Conservation (phyloP, 2,329 filamentous ascomycete genomes). For the Pseudogymnoascus sp. region DNA sequence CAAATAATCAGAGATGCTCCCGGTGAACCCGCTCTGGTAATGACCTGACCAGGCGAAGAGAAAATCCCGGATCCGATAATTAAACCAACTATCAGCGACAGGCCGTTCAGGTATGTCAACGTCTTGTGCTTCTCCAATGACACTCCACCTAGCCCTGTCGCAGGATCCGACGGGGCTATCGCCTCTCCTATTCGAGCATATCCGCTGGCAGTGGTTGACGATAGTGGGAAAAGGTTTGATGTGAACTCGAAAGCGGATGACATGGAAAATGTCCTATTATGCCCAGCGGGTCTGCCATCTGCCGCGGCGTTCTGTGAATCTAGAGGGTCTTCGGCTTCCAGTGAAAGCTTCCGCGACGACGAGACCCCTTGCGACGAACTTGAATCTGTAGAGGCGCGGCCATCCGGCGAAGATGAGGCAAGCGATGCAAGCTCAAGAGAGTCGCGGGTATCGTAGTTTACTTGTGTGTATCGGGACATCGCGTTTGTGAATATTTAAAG, state of each 20-base stretch:
- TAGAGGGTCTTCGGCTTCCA: conserved; percentile 78
- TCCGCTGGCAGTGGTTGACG: conserved; percentile 63
- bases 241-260: conserved; percentile 93
- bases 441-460: conserved; percentile 51
- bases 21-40: conserved; percentile 80
- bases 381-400: conserved; percentile 52
- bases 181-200: conserved; percentile 83
- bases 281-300: conserved; percentile 31
- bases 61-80: conserved; percentile 98
- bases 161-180: conserved; percentile 47
- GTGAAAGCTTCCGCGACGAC: conserved; percentile 84
- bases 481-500: neutral
- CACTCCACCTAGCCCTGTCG: conserved; percentile 55
- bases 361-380: conserved; percentile 76
- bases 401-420: conserved; percentile 67
- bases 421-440: conserved; percentile 94
- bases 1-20: conserved; percentile 87
- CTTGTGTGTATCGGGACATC: conserved; percentile 12
- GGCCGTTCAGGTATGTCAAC: conserved; percentile 84
- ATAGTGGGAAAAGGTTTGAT: conserved; percentile 85
- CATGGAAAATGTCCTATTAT: conserved; percentile 71
- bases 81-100: conserved; percentile 82
- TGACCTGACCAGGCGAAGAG: conserved; percentile 87
- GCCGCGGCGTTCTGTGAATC: conserved; percentile 49
- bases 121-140: conserved; percentile 93